Evolutionary conservation across 768 basidiomycete genomes (phyloP).

Genomic region (Phlebiopsis flavidoalba): DNA sequence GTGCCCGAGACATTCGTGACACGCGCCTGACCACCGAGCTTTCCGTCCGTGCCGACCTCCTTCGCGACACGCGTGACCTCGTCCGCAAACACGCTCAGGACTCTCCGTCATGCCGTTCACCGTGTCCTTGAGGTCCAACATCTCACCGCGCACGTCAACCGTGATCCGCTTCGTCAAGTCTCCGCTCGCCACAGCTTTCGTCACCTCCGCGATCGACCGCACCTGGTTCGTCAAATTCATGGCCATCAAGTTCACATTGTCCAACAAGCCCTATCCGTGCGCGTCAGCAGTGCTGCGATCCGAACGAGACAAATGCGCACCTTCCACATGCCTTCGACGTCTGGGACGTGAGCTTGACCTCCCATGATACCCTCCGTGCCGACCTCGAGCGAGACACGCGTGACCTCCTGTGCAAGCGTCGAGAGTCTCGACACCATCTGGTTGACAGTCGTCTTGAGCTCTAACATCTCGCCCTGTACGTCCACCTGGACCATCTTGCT

Average conservation of each 20-base stretch:
- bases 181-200: conserved; percentile 90
- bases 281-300: background rate
- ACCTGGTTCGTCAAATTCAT: conserved; percentile 91
- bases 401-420: conserved; percentile 79
- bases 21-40: conserved; percentile 89
- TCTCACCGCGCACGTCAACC: conserved; percentile 90
- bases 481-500: conserved; percentile 84
- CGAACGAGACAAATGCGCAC: conserved; percentile 29
- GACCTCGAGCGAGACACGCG: conserved; percentile 87
- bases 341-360: conserved; percentile 88
- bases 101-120: conserved; percentile 95
- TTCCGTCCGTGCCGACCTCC: conserved; percentile 96
- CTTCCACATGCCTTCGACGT: conserved; percentile 95
- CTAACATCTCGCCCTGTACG: conserved; percentile 92
- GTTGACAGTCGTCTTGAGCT: conserved; percentile 76
- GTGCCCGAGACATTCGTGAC: conserved; percentile 95
- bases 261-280: conserved; percentile 47
- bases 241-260: conserved; percentile 87
- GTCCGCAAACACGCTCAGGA: conserved; percentile 78
- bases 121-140: conserved; percentile 84
- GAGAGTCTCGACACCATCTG: conserved; percentile 71
- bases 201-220: conserved; percentile 88
- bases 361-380: conserved; percentile 92
- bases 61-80: conserved; percentile 85
- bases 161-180: conserved; percentile 92